These are phyloP conservation scores for Heterobasidion parviporum DNA, from an alignment of 1,284 basidiomycete genomes.

Conservation along the genomic window DNA sequence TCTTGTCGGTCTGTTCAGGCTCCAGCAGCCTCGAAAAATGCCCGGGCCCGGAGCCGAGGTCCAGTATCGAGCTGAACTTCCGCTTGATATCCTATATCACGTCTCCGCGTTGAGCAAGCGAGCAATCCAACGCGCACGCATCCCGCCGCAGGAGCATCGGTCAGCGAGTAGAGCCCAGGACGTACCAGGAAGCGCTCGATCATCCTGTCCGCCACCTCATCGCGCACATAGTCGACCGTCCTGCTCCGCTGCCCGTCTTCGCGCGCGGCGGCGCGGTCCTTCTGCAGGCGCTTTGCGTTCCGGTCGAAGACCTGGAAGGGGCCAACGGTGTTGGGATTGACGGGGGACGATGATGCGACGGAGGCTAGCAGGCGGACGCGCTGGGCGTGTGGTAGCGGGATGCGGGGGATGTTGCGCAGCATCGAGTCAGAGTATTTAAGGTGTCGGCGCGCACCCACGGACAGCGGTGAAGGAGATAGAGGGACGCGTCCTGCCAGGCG, in stretches of 20 bases:
- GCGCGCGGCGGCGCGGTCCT: constrained; percentile 62
- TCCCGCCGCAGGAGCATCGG: background rate
- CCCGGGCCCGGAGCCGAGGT: constrained; percentile 92
- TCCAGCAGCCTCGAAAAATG: constrained; percentile 86
- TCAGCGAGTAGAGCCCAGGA: background rate
- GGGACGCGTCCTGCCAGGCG: too few relatives aligned
- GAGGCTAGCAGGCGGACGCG: constrained; percentile 14
- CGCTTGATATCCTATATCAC: constrained; percentile 81
- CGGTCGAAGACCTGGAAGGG: constrained; percentile 89
- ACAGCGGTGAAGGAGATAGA: too few relatives aligned
- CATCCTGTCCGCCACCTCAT: constrained; percentile 87
- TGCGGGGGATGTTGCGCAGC: background rate
- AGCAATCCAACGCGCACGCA: background rate
- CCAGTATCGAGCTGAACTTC: constrained; percentile 74
- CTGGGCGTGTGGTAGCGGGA: constrained; percentile 1
- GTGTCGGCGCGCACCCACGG: too few relatives aligned
- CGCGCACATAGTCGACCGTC: constrained; percentile 87
- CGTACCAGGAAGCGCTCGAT: constrained; percentile 80
- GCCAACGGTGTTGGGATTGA: constrained; percentile 34
- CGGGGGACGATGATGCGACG: constrained; percentile 20
- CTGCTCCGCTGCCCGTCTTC: constrained; percentile 56
- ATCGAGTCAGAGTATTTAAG: too few relatives aligned
- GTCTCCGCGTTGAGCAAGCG: background rate
- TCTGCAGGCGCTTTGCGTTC: constrained; percentile 73
- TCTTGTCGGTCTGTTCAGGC: constrained; percentile 60